Percentiles rank a stretch among this genome's conserved stretches.
These are phyloP conservation scores for Acanthamoeba castellanii DNA, from an alignment of 208 protist genomes.

Conservation along the genomic window DNA sequence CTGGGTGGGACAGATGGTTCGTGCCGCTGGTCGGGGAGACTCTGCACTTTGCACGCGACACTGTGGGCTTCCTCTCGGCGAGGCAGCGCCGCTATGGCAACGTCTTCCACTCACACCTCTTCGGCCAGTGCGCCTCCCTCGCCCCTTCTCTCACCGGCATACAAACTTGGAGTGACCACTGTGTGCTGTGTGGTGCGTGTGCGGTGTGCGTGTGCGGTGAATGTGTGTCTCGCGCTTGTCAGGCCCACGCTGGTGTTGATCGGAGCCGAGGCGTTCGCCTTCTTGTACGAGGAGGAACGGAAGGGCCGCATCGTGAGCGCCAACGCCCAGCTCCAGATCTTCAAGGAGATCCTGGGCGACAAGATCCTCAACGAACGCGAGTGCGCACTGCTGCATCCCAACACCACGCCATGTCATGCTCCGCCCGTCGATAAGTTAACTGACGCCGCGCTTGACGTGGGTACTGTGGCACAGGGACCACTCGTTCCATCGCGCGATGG, in stretches of 20 bases:
- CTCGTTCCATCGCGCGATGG: conserved; percentile 27
- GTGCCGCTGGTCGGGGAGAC: conserved; percentile 28
- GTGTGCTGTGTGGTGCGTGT: not conserved
- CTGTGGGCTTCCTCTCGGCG: not conserved
- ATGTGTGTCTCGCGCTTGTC: too few relatives aligned
- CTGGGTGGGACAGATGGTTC: not conserved
- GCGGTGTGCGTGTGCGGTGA: not conserved
- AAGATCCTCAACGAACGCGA: conserved; percentile 52
- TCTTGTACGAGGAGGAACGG: conserved; percentile 11
- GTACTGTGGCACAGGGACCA: not conserved
- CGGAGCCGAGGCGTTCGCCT: conserved; percentile 18
- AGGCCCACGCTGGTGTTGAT: conserved; percentile 27
- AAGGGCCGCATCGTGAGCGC: conserved; percentile 31
- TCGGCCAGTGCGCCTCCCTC: not conserved
- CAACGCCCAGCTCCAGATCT: conserved; percentile 11
- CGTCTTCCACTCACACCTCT: conserved; percentile 37
- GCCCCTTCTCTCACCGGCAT: not conserved
- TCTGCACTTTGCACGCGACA: not conserved
- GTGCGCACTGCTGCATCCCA: not conserved
- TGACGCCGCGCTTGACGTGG: not conserved
- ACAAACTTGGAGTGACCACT: too few relatives aligned
- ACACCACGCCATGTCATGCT: not conserved
- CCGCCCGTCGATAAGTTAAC: too few relatives aligned
- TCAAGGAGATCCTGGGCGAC: conserved; percentile 40
- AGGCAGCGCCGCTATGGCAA: conserved; percentile 12